phyloP scores from a whole-genome alignment of 2,329 filamentous ascomycete species.

The Byssoonygena ceratinophila region DNA sequence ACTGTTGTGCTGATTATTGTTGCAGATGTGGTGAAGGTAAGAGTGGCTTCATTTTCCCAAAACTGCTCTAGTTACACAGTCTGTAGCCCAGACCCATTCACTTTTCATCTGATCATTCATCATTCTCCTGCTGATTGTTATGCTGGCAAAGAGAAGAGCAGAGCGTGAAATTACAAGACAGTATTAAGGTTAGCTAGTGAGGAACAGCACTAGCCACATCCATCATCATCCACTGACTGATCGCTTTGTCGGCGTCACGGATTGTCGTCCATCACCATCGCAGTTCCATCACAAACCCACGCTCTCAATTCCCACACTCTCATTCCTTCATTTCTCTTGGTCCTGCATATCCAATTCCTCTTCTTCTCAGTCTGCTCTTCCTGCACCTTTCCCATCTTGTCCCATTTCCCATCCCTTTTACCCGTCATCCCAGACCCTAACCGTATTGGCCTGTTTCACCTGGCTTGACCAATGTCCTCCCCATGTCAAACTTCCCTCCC shows the following conservation, averaged over 20 bases:
- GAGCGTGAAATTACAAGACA: background rate
- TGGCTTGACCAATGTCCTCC: slow-evolving; percentile 40
- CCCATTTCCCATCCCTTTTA: background rate
- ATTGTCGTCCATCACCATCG: background rate
- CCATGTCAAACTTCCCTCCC: slow-evolving; percentile 42
- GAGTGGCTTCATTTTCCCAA: too few species aligned
- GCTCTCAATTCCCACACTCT: background rate
- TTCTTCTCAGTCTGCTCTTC: background rate
- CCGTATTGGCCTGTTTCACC: slow-evolving; percentile 5
- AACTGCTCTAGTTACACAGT: too few species aligned
- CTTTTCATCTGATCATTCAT: background rate
- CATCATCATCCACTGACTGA: slow-evolving; percentile 1
- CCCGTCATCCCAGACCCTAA: background rate
- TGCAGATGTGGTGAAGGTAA: too few species aligned
- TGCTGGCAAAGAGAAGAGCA: too few species aligned
- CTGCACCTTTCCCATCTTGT: background rate
- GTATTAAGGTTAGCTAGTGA: background rate
- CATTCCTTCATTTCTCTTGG: background rate
- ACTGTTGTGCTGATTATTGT: too few species aligned
- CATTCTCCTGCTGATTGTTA: too few species aligned
- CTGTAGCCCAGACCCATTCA: too few species aligned
- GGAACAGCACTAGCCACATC: slow-evolving; percentile 3
- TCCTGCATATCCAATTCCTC: background rate
- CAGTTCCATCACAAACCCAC: slow-evolving; percentile 6
- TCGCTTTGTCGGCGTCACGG: background rate